phyloP scores from a whole-genome alignment of 2,329 filamentous ascomycete species.

The Hymenoscyphus fructigenus region DNA sequence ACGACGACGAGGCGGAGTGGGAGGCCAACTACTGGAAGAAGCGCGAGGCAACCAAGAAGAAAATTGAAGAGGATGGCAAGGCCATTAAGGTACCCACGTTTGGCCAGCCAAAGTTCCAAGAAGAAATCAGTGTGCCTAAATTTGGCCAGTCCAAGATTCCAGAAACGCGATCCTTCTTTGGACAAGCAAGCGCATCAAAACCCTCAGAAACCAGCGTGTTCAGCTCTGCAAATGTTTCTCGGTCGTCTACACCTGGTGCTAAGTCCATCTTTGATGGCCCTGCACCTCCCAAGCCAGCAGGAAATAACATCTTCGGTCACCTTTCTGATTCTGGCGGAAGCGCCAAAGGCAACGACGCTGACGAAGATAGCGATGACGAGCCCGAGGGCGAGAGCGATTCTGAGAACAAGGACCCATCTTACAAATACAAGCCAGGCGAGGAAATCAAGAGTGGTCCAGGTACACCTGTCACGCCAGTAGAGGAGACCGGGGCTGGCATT shows the following conservation, averaged over 20 bases:
- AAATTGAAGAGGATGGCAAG: conserved; percentile 24
- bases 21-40: conserved; percentile 27
- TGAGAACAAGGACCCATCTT: conserved; percentile 33
- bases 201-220: conserved; percentile 24
- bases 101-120: neutral
- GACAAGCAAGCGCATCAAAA: conserved; percentile 38
- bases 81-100: conserved; percentile 15
- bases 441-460: conserved; percentile 24
- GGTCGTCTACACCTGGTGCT: conserved; percentile 29
- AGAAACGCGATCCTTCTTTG: neutral
- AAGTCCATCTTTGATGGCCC: neutral
- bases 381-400: conserved; percentile 45
- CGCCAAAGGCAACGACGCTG: conserved; percentile 44
- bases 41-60: conserved; percentile 21
- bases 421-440: conserved; percentile 24
- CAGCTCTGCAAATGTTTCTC: conserved; percentile 28
- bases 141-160: neutral
- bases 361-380: conserved; percentile 44
- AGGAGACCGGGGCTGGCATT: conserved; percentile 31
- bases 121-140: neutral
- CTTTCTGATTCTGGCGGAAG: conserved; percentile 53
- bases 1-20: conserved; percentile 33
- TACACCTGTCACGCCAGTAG: conserved; percentile 26
- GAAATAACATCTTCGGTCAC: conserved; percentile 58
- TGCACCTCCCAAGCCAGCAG: conserved; percentile 13